Conservation (phyloP, 768 basidiomycete genomes). For the Hygrophorus pudorinus region DNA sequence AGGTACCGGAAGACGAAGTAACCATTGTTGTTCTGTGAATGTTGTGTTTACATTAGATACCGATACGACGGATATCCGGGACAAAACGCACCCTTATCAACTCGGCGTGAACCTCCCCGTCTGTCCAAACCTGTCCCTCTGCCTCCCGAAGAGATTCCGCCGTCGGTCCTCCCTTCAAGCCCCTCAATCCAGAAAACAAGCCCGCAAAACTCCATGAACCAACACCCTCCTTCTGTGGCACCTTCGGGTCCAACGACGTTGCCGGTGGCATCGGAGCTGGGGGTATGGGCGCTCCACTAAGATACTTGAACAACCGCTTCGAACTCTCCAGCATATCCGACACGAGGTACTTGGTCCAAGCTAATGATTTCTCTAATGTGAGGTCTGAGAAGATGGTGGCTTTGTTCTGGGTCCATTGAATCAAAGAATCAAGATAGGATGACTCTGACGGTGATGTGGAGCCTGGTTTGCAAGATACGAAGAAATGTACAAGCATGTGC, state of each 20-base stretch:
- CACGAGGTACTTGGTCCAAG: conserved; percentile 34
- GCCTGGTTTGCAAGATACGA: conserved; percentile 52
- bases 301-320: conserved; percentile 56
- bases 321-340: conserved; percentile 35
- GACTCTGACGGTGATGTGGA: conserved; percentile 25
- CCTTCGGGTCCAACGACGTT: conserved; percentile 19
- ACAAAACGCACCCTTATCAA: conserved; percentile 50
- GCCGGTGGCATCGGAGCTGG: conserved; percentile 22
- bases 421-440: conserved; percentile 33
- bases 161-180: conserved; percentile 21
- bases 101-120: conserved; percentile 78
- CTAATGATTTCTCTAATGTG: conserved; percentile 44
- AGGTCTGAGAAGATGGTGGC: conserved; percentile 34
- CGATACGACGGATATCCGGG: neutral
- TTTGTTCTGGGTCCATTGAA: conserved; percentile 33
- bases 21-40: conserved; percentile 56
- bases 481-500: conserved; percentile 81
- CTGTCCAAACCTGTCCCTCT: conserved; percentile 42
- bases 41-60: conserved; percentile 6
- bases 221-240: conserved; percentile 21
- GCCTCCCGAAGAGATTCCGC: conserved; percentile 20
- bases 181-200: conserved; percentile 58
- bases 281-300: conserved; percentile 52
- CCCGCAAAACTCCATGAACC: conserved; percentile 50
- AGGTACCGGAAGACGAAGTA: conserved; percentile 74